Evolutionary conservation across 495 filamentous ascomycete species (phyloP).

Genomic region (Poronia punctata): DNA sequence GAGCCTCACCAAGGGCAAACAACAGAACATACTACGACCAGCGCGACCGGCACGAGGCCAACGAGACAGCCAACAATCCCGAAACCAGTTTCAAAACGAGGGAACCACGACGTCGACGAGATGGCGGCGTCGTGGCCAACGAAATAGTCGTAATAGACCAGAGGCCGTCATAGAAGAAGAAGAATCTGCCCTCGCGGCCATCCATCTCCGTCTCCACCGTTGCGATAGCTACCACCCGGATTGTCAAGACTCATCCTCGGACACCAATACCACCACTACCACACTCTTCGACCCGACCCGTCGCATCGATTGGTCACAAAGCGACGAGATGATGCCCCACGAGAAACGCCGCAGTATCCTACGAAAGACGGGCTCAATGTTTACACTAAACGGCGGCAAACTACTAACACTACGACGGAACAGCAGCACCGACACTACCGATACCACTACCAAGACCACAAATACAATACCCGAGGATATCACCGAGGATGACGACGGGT

Average conservation of each 20-base stretch:
- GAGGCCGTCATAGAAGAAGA: not conserved
- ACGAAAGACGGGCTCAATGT: conserved; percentile 33
- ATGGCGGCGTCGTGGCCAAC: not conserved
- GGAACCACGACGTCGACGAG: not conserved
- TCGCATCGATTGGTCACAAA: conserved; percentile 42
- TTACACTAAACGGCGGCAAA: conserved; percentile 27
- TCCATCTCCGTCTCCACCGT: too few species aligned
- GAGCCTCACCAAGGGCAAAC: conserved; percentile 11
- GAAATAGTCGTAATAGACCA: too few species aligned
- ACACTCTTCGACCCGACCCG: too few species aligned
- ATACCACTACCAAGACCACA: not conserved
- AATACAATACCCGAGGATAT: conserved; percentile 1
- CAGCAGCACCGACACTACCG: not conserved
- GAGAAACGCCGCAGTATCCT: conserved; percentile 20
- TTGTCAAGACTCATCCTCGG: too few species aligned
- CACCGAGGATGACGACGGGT: conserved; percentile 7
- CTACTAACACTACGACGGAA: conserved; percentile 14
- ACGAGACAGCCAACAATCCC: conserved; percentile 10
- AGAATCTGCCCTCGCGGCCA: conserved; percentile 1
- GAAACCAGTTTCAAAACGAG: conserved; percentile 16
- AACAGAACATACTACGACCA: conserved; percentile 17
- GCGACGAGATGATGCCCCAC: conserved; percentile 27
- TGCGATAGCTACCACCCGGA: too few species aligned
- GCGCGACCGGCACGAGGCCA: conserved; percentile 12
- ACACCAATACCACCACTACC: too few species aligned